Base-by-base conservation (phyloP, 192 early-diverging fungal species). In the Phlyctochytrium bullatum region DNA sequence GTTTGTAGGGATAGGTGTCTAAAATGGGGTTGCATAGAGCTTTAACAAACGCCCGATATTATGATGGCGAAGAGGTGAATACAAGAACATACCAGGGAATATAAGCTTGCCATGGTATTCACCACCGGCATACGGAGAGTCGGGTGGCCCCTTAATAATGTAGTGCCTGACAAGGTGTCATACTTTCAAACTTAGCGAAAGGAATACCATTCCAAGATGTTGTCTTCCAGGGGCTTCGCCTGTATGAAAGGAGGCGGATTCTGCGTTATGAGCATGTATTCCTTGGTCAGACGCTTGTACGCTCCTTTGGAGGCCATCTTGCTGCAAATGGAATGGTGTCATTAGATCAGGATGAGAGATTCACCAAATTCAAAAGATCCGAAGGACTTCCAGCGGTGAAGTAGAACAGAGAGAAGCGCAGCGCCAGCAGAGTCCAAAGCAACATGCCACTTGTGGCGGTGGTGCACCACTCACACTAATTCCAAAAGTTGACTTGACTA, bases 21-120 rank as follows among this genome's bases (percentile, higher is more conserved):
- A 64, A 14, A 57, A 20, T 25, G 6, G 16, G n/a, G n/a, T 14
- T 14, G 40, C 40, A 50, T 14, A 10, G 25, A 57, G 54, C 25
- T 28, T 68, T 23, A 67, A 28, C 54, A 14, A 57, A 57, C 27
- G 27, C 10, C 54, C 20, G 27, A 25, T 14, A 57, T 57, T 25
- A 6, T 6, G 25, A 57, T 50, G 40, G 40, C 40, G 12, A 50
- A 10, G 10, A 50, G n/a, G n/a, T n/a, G 40, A 47, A 47, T 14
- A 14, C 40, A 47, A 20, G 20, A 24, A 25, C 52, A 54, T 47
- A 61, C 36, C 72, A 95, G 82, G 87, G 95, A 96, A 96, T 20
- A 83, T 80, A n/a, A 99, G 79, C 68, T 85, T 91, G 66, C 96
- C 97, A 70, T 95, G 91, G 77, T 95, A 99, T 78, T 96, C 90